Conservation (phyloP, 495 filamentous ascomycete species). For the Aspergillus nidulans region DNA sequence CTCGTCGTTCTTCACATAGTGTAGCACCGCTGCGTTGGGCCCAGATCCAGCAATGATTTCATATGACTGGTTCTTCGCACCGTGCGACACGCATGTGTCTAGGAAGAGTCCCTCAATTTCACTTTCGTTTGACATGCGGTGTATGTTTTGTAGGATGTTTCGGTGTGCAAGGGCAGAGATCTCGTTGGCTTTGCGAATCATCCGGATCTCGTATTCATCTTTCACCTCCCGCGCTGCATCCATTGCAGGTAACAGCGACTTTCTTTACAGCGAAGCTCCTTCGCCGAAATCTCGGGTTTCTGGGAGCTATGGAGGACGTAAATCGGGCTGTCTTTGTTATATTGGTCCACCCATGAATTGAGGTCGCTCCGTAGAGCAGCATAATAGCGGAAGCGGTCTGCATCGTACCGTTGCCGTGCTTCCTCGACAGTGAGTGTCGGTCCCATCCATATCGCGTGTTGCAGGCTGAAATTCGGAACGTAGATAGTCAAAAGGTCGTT, state of each 20-base stretch:
- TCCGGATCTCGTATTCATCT: constrained; percentile 69
- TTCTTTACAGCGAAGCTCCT: constrained; percentile 42
- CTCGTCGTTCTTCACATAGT: constrained; percentile 77
- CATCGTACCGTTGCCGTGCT: constrained; percentile 66
- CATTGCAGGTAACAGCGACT: constrained; percentile 59
- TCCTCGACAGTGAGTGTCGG: constrained; percentile 72
- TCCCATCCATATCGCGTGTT: constrained; percentile 90
- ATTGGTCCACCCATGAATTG: constrained; percentile 55
- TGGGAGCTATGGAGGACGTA: constrained; percentile 39
- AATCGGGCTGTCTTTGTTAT: constrained; percentile 35
- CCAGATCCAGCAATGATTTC: constrained; percentile 80
- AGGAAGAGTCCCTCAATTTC: constrained; percentile 76
- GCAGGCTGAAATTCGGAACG: constrained; percentile 86
- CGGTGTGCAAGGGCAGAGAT: constrained; percentile 72
- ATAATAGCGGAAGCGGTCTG: constrained; percentile 68
- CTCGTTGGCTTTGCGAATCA: constrained; percentile 73
- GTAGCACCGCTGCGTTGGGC: constrained; percentile 72
- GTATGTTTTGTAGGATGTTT: constrained; percentile 57
- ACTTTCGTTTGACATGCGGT: constrained; percentile 66
- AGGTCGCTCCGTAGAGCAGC: constrained; percentile 61
- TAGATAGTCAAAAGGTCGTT: constrained; percentile 73
- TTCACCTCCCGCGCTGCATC: constrained; percentile 73
- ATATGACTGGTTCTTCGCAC: constrained; percentile 78
- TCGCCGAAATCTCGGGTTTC: constrained; percentile 44
- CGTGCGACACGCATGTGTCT: constrained; percentile 61